Evolutionary conservation across 345 rosid genomes (phyloP).

Genomic region (Balakata baccata): DNA sequence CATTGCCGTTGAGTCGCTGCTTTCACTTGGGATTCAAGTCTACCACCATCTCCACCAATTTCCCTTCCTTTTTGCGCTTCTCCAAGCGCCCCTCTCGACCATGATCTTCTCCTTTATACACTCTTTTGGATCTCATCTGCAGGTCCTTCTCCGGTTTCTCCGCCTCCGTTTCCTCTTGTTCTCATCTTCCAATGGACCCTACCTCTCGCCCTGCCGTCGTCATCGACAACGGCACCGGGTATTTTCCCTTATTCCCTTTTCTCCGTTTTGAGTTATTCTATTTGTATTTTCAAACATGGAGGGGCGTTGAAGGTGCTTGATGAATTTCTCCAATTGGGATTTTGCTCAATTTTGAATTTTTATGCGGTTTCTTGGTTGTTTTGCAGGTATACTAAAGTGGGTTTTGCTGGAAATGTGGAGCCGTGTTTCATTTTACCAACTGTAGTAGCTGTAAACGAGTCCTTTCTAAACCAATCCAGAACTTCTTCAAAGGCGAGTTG

Average conservation of each 20-base stretch:
- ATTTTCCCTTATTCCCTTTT: constrained; percentile 5
- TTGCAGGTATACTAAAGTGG: constrained; percentile 89
- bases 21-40: constrained; percentile 54
- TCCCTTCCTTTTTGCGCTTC: constrained; percentile 30
- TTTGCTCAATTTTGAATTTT: background rate
- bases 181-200: constrained; percentile 59
- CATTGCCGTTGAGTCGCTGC: constrained; percentile 35
- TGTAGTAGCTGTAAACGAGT: constrained; percentile 84
- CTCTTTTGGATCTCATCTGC: constrained; percentile 52
- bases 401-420: constrained; percentile 95
- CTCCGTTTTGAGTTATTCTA: background rate
- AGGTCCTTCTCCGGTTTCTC: constrained; percentile 40
- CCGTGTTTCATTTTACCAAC: constrained; percentile 93
- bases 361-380: constrained; percentile 2
- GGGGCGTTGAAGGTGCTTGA: constrained; percentile 31
- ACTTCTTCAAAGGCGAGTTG: constrained; percentile 63
- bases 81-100: constrained; percentile 36
- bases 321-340: constrained; percentile 26
- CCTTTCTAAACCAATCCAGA: constrained; percentile 72
- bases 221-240: constrained; percentile 99
- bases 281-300: background rate
- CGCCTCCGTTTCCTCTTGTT: constrained; percentile 1
- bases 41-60: constrained; percentile 18
- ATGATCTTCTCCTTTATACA: constrained; percentile 42
- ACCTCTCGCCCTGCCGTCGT: constrained; percentile 92